A percentile compares a stretch with the other conserved stretches of the same genome.
Evolutionary conservation across 108 stramenopile species (phyloP).

Genomic region (Nitzschia putrida): DNA sequence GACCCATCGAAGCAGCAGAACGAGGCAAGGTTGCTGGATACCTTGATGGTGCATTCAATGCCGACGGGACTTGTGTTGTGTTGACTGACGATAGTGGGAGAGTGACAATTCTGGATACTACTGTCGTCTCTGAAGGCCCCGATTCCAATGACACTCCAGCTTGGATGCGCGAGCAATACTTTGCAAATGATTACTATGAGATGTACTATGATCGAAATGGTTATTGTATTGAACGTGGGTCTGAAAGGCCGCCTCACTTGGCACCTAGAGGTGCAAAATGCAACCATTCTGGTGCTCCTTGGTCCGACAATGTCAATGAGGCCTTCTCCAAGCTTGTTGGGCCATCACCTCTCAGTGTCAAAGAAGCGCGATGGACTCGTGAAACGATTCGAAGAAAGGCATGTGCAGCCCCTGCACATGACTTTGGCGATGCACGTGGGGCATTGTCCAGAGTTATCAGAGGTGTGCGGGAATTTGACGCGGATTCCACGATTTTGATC

Average conservation of each 20-base stretch:
- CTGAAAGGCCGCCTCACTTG: constrained; percentile 77
- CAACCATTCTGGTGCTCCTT: constrained; percentile 62
- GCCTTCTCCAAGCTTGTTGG: constrained; percentile 51
- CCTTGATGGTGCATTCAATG: constrained; percentile 74
- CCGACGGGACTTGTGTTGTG: constrained; percentile 63
- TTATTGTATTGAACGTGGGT: constrained; percentile 82
- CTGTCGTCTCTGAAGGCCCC: constrained; percentile 15
- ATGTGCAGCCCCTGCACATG: neutral
- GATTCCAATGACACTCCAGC: constrained; percentile 2
- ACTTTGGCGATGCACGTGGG: neutral
- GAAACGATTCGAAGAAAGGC: constrained; percentile 37
- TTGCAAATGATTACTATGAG: constrained; percentile 90
- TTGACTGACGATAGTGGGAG: constrained; percentile 78
- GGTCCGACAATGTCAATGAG: constrained; percentile 51
- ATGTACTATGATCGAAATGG: constrained; percentile 73
- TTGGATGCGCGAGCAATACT: constrained; percentile 88
- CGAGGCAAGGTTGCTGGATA: constrained; percentile 63
- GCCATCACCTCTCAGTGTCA: constrained; percentile 53
- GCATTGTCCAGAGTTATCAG: neutral
- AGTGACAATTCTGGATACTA: constrained; percentile 65
- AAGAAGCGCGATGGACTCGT: constrained; percentile 40
- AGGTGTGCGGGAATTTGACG: constrained; percentile 35
- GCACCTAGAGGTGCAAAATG: constrained; percentile 75
- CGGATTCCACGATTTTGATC: constrained; percentile 30
- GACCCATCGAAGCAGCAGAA: constrained; percentile 44